Conservation (phyloP, 176 grass and related monocot genomes). For the Guadua angustifolia region DNA sequence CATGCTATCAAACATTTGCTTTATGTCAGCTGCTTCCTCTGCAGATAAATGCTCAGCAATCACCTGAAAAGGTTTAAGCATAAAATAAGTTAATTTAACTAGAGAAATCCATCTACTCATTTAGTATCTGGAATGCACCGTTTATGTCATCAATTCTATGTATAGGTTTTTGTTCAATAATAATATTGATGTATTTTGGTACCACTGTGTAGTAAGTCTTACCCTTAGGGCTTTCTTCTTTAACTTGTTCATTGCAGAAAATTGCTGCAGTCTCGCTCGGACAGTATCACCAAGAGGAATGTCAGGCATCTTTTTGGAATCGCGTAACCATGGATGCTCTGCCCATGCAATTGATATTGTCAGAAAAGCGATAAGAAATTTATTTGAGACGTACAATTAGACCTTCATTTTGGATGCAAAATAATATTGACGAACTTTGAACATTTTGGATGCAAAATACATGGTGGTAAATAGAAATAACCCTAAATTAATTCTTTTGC, state of each 20-base stretch:
- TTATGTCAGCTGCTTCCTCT: slow-evolving; percentile 90
- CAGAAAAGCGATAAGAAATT: slow-evolving; percentile 27
- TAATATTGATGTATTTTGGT: not conserved
- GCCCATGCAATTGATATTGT: slow-evolving; percentile 29
- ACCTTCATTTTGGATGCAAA: not conserved
- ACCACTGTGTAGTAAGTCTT: slow-evolving; percentile 35
- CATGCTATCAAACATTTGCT: slow-evolving; percentile 75
- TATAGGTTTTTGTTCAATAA: not conserved
- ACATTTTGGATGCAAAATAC: not conserved
- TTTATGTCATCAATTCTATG: not conserved
- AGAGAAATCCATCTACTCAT: not conserved
- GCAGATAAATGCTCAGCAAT: slow-evolving; percentile 84
- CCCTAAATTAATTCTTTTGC: not conserved
- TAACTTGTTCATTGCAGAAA: slow-evolving; percentile 98
- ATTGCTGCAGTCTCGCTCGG: slow-evolving; percentile 82
- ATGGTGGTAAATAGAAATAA: not conserved
- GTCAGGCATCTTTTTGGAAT: slow-evolving; percentile 83
- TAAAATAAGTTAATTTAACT: slow-evolving; percentile 11
- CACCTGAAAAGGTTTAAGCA: slow-evolving; percentile 59
- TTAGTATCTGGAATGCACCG: not conserved
- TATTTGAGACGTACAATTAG: not conserved
- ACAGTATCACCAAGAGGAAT: slow-evolving; percentile 88
- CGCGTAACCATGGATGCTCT: slow-evolving; percentile 95
- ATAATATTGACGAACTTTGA: not conserved
- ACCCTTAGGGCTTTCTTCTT: slow-evolving; percentile 97